phyloP scores from a whole-genome alignment of 768 basidiomycete genomes.

The Boletus rubescentipes region DNA sequence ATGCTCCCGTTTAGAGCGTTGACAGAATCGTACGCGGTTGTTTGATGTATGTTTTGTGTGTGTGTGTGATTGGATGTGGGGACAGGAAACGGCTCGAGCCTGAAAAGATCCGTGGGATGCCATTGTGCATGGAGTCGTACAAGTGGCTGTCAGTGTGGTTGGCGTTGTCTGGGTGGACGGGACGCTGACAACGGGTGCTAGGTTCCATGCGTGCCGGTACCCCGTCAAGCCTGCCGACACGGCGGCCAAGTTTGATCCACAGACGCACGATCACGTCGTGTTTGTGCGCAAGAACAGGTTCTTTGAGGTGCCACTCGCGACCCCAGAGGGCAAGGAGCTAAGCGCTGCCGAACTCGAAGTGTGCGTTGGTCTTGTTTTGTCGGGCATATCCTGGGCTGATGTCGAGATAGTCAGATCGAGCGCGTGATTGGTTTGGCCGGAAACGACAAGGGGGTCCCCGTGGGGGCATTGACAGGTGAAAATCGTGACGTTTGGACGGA shows the following conservation, averaged over 20 bases:
- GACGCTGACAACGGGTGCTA: conserved; percentile 26
- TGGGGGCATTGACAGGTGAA: conserved; percentile 87
- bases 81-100: conserved; percentile 77
- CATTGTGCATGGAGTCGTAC: conserved; percentile 92
- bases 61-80: not conserved
- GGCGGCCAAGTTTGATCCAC: conserved; percentile 75
- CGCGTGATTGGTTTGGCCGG: conserved; percentile 68
- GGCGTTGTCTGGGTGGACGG: not conserved
- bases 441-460: conserved; percentile 40
- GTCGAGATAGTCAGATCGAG: conserved; percentile 54
- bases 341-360: conserved; percentile 81
- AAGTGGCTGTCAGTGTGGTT: conserved; percentile 70
- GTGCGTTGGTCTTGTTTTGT: conserved; percentile 32
- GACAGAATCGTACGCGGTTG: conserved; percentile 62
- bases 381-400: not conserved
- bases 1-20: conserved; percentile 83
- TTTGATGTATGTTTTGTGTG: not conserved
- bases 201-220: conserved; percentile 91
- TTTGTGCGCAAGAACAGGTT: conserved; percentile 91
- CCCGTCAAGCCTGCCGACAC: conserved; percentile 83
- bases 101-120: conserved; percentile 74
- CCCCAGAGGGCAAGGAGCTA: conserved; percentile 64
- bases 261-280: conserved; percentile 80
- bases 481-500: conserved; percentile 91
- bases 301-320: conserved; percentile 74